phyloP scores from a whole-genome alignment of 2,329 filamentous ascomycete species.

The Ustulina deusta region DNA sequence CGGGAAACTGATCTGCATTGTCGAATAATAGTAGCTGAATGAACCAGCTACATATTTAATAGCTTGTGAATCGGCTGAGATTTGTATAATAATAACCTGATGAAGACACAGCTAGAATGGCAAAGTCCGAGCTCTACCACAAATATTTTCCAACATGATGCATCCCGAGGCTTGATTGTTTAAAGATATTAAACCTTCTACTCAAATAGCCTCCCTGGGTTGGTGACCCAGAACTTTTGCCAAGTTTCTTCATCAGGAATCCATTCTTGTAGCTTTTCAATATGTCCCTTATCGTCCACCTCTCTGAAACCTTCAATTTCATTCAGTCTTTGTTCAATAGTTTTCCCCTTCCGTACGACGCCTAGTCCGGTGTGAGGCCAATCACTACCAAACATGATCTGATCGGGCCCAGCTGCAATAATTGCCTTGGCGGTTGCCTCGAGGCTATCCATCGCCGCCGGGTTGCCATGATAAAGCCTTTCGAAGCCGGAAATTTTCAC shows the following conservation, averaged over 20 bases:
- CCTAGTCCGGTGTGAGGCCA: neutral
- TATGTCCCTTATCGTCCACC: neutral
- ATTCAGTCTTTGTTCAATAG: neutral
- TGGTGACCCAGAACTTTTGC: neutral
- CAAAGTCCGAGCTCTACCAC: no score
- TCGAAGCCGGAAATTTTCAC: neutral
- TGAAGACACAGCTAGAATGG: no score
- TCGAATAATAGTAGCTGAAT: neutral
- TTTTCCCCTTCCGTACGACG: neutral
- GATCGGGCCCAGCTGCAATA: neutral
- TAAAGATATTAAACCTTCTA: neutral
- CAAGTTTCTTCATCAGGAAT: neutral
- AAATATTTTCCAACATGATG: no score
- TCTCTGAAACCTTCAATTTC: neutral
- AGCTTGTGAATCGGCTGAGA: neutral
- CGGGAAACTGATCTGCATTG: neutral
- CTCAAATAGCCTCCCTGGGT: neutral
- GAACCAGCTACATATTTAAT: neutral
- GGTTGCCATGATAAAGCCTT: neutral
- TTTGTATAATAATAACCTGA: neutral
- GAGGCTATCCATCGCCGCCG: neutral
- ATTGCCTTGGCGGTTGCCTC: neutral
- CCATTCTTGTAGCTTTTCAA: neutral
- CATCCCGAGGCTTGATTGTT: no score
- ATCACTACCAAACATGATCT: conserved; percentile 7